A percentile compares a stretch with the other conserved stretches of the same genome.
These are phyloP conservation scores for Alternaria sp. DNA, from an alignment of 2,329 filamentous ascomycete species.

Conservation along the genomic window DNA sequence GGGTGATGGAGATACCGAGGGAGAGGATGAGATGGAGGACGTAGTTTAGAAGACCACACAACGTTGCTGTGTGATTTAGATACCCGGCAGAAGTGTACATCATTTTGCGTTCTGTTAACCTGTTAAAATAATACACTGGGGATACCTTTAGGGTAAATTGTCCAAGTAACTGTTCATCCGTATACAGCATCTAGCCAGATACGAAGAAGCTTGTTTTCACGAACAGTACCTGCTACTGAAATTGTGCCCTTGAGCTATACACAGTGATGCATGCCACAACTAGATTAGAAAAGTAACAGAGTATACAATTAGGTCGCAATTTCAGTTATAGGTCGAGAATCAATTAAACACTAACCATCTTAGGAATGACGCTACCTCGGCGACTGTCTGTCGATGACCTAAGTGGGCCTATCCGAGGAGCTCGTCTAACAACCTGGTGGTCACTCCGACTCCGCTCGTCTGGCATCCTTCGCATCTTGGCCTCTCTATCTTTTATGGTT, in stretches of 20 bases:
- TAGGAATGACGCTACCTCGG: slow-evolving; percentile 10
- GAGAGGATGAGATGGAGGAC: slow-evolving; percentile 81
- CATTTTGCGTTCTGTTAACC: not conserved
- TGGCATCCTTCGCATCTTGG: not conserved
- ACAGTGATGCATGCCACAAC: not conserved
- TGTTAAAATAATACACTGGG: not conserved
- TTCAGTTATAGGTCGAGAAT: not conserved
- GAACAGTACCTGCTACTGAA: not conserved
- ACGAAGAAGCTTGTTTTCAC: not conserved
- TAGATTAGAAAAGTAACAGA: not conserved
- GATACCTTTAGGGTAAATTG: not conserved
- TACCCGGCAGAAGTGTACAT: slow-evolving; percentile 3
- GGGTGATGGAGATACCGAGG: slow-evolving; percentile 71
- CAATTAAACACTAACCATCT: not conserved
- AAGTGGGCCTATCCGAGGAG: not conserved
- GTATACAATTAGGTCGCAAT: not conserved
- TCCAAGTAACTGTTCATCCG: not conserved
- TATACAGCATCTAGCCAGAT: not conserved
- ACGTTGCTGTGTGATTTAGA: not conserved
- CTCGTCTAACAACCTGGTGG: not conserved
- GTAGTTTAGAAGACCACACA: slow-evolving; percentile 56
- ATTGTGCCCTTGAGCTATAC: not conserved
- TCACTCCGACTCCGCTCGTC: not conserved
- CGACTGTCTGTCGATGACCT: slow-evolving; percentile 1
- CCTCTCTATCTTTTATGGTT: not conserved